Conservation (phyloP, 179 eudicot species). For the Heliamphora pulchella region DNA sequence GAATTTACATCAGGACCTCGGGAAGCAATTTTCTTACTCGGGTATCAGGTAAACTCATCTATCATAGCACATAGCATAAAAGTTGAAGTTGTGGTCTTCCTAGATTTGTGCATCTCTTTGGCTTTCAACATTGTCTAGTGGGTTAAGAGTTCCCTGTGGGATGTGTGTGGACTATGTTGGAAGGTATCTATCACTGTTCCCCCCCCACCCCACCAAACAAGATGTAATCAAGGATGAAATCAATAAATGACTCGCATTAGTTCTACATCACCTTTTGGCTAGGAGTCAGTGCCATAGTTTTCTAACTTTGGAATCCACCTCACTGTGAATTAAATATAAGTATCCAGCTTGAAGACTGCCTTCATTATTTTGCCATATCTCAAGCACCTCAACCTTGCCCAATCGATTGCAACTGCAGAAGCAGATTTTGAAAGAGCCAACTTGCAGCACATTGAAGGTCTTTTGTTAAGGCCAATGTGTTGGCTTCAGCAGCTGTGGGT, state of each 20-base stretch:
- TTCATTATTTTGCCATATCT: too few species aligned
- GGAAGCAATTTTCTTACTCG: not conserved
- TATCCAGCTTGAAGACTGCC: not conserved
- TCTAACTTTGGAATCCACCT: not conserved
- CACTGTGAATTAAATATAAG: not conserved
- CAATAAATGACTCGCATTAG: not conserved
- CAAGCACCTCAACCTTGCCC: too few species aligned
- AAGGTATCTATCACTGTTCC: not conserved
- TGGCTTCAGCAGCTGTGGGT: not conserved
- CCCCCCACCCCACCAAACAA: too few species aligned
- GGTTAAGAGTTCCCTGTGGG: not conserved
- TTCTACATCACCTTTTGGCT: not conserved
- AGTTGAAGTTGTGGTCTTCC: slow-evolving; percentile 6
- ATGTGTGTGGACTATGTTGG: too few species aligned
- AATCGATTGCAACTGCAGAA: too few species aligned
- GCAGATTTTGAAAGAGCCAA: not conserved
- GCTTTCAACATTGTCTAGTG: not conserved
- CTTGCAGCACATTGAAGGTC: not conserved
- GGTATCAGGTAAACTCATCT: not conserved
- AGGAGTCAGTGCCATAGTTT: not conserved
- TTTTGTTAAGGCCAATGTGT: not conserved
- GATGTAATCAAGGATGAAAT: not conserved
- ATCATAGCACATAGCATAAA: not conserved
- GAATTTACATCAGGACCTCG: not conserved
- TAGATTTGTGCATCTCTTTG: not conserved